Percentiles rank a stretch among this genome's conserved stretches.
These are phyloP conservation scores for Tetragonia tetragonoides DNA, from an alignment of 148 eudicot genomes.

Conservation along the genomic window DNA sequence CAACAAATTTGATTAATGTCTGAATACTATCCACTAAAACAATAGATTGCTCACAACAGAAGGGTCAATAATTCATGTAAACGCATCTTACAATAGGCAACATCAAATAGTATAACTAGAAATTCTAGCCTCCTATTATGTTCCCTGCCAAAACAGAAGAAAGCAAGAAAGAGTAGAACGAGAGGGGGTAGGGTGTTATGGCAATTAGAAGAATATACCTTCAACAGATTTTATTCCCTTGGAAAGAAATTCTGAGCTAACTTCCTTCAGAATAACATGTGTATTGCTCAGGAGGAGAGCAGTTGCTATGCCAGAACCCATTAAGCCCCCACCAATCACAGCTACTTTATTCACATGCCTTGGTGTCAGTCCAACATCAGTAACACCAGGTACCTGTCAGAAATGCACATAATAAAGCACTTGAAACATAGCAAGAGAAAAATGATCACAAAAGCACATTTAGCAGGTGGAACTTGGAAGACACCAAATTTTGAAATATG, in stretches of 20 bases:
- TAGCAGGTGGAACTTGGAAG: background rate
- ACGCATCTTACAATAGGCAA: background rate
- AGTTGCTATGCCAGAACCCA: slow-evolving; percentile 98
- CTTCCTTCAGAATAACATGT: slow-evolving; percentile 76
- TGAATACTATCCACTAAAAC: background rate
- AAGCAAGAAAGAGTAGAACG: background rate
- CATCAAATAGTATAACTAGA: background rate
- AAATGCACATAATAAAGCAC: slow-evolving; percentile 13
- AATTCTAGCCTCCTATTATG: background rate
- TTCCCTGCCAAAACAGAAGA: background rate
- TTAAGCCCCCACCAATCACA: slow-evolving; percentile 93
- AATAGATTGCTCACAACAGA: background rate
- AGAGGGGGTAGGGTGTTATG: background rate
- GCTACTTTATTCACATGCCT: slow-evolving; percentile 75
- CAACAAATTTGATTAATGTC: background rate
- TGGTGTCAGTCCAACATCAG: slow-evolving; percentile 84
- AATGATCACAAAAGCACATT: background rate
- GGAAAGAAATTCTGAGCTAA: slow-evolving; percentile 71
- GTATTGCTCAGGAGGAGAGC: slow-evolving; percentile 71
- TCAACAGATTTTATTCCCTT: slow-evolving; percentile 73
- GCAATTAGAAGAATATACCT: slow-evolving; percentile 41
- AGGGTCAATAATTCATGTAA: background rate
- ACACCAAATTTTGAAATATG: background rate
- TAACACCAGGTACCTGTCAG: slow-evolving; percentile 79
- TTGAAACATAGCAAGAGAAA: background rate